Evolutionary conservation across 176 grass and related monocot species (phyloP).

Genomic region (Puya raimondii): DNA sequence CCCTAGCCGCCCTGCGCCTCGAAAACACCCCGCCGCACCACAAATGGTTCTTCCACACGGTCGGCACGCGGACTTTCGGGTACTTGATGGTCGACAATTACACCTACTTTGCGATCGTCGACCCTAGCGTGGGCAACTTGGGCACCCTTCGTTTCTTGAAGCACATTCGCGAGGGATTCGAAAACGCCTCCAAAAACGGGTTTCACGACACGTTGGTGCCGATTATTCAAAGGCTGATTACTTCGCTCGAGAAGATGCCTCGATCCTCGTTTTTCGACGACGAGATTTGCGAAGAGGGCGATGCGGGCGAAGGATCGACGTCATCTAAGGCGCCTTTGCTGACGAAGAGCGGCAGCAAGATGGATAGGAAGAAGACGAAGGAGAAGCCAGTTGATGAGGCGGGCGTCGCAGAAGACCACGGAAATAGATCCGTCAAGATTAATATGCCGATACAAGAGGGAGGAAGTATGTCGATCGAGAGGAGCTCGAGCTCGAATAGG

Average conservation of each 20-base stretch:
- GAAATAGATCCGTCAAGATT: slow-evolving; percentile 33
- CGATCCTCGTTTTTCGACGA: slow-evolving; percentile 32
- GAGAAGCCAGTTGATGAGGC: slow-evolving; percentile 10
- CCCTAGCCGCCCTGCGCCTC: slow-evolving; percentile 47
- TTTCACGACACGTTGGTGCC: slow-evolving; percentile 54
- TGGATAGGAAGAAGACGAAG: slow-evolving; percentile 53
- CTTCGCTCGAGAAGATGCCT: slow-evolving; percentile 80
- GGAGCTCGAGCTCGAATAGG: slow-evolving; percentile 39
- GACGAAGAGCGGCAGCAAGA: slow-evolving; percentile 42
- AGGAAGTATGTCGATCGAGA: slow-evolving; percentile 36
- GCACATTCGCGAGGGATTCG: slow-evolving; percentile 41
- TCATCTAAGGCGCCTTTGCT: slow-evolving; percentile 67
- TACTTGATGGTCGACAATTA: slow-evolving; percentile 52
- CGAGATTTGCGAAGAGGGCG: slow-evolving; percentile 20
- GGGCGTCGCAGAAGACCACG: slow-evolving; percentile 22
- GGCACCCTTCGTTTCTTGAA: slow-evolving; percentile 67
- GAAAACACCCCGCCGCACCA: slow-evolving; percentile 46
- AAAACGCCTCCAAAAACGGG: slow-evolving; percentile 24
- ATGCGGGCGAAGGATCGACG: slow-evolving; percentile 22
- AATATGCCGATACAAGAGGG: slow-evolving; percentile 38
- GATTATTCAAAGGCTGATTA: slow-evolving; percentile 55
- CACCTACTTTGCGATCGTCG: slow-evolving; percentile 79
- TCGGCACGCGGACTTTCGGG: slow-evolving; percentile 44
- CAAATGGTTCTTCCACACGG: slow-evolving; percentile 61
- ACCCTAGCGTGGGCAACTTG: slow-evolving; percentile 57